These are phyloP conservation scores for Linnemannia elongata DNA, from an alignment of 192 early-diverging fungal genomes.

Conservation along the genomic window DNA sequence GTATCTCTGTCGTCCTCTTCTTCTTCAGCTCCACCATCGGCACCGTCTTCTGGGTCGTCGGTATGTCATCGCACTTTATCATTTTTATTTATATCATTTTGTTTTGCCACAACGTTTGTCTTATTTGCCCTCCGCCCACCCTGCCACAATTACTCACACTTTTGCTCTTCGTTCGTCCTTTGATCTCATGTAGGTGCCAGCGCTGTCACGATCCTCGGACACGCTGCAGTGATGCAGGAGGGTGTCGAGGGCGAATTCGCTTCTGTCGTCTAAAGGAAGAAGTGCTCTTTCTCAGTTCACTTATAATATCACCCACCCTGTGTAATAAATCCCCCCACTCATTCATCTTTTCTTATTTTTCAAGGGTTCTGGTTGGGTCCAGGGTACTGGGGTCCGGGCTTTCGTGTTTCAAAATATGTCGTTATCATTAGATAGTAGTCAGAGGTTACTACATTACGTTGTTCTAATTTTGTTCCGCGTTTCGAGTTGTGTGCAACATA, in stretches of 20 bases:
- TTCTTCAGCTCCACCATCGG: conserved; percentile 65
- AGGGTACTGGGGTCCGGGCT: neutral
- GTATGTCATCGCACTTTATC: conserved; percentile 38
- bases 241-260: conserved; percentile 68
- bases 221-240: conserved; percentile 70
- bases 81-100: neutral
- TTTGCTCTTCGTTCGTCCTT: neutral
- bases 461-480: neutral
- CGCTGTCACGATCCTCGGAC: conserved; percentile 67
- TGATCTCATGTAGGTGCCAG: conserved; percentile 60
- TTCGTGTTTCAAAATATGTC: neutral
- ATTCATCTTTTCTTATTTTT: neutral
- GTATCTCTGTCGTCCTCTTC: conserved; percentile 63
- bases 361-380: neutral
- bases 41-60: conserved; percentile 72
- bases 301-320: neutral
- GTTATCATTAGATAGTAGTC: neutral
- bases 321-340: neutral
- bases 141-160: neutral
- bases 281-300: neutral
- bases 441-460: neutral
- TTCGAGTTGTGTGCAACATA: no score
- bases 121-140: neutral
- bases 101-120: no score
- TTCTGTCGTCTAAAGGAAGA: conserved; percentile 34